These are phyloP conservation scores for Pyricularia sp. DNA, from an alignment of 2,329 filamentous ascomycete species.

Conservation along the genomic window DNA sequence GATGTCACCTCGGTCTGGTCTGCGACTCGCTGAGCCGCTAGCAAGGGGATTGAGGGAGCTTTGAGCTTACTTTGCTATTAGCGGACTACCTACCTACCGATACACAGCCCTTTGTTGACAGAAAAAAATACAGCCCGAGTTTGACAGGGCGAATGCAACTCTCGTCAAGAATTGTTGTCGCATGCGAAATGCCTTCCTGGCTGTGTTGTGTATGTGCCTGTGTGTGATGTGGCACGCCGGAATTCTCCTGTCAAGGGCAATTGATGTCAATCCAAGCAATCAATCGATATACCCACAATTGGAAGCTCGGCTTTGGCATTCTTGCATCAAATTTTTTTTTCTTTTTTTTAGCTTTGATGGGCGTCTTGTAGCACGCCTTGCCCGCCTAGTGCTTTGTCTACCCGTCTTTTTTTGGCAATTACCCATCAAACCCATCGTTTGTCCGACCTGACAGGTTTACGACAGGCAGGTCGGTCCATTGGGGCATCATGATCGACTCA, in stretches of 20 bases:
- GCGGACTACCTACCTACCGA: no score
- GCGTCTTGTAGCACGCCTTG: not conserved
- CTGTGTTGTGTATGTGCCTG: no score
- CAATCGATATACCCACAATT: not conserved
- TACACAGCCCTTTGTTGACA: not conserved
- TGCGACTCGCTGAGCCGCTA: not conserved
- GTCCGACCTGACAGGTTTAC: not conserved
- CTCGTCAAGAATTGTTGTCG: not conserved
- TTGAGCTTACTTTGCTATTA: not conserved
- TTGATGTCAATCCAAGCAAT: not conserved
- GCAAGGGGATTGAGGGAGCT: not conserved
- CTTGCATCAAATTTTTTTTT: not conserved
- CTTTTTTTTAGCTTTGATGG: not conserved
- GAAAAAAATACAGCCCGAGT: not conserved
- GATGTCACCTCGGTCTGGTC: not conserved
- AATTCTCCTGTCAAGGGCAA: not conserved
- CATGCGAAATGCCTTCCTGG: no score
- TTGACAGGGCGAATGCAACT: not conserved
- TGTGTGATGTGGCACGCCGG: not conserved
- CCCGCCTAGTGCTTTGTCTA: not conserved
- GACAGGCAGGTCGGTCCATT: not conserved
- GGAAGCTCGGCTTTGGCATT: no score
- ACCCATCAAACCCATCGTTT: not conserved
- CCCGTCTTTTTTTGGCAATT: not conserved
- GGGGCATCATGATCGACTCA: not conserved